Evolutionary conservation across 2,329 filamentous ascomycete species (phyloP).

Genomic region (Fonsecaea multimorphosa): DNA sequence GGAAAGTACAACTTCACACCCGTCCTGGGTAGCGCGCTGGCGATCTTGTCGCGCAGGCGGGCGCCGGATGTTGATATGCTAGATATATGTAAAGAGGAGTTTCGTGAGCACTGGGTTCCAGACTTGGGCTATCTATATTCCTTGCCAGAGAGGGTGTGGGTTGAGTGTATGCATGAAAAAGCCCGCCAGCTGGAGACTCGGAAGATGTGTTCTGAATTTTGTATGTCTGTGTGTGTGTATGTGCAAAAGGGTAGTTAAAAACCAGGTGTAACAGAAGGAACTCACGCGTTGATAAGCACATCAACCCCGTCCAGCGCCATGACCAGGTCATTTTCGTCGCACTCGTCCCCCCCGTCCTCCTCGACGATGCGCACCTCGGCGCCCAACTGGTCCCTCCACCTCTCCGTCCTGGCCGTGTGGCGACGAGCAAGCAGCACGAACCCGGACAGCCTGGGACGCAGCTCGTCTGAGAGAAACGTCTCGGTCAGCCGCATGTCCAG

Average conservation of each 20-base stretch:
- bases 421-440: conserved; percentile 41
- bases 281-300: conserved; percentile 44
- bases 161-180: neutral
- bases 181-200: too few species aligned
- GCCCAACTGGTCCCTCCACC: conserved; percentile 6
- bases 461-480: conserved; percentile 38
- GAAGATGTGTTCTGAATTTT: too few species aligned
- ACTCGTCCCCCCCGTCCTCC: conserved; percentile 12
- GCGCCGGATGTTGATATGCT: conserved; percentile 41
- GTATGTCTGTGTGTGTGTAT: too few species aligned
- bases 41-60: conserved; percentile 42
- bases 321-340: conserved; percentile 38
- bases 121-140: neutral
- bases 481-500: conserved; percentile 39
- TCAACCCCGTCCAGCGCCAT: conserved; percentile 42
- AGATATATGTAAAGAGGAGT: too few species aligned
- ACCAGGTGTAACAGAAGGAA: too few species aligned
- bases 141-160: neutral
- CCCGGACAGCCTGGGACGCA: conserved; percentile 38
- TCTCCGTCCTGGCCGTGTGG: conserved; percentile 11
- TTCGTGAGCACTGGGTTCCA: neutral
- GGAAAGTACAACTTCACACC: conserved; percentile 45
- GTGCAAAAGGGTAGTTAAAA: neutral
- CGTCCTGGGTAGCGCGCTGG: conserved; percentile 39
- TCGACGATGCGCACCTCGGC: conserved; percentile 29